Base-by-base conservation (phyloP, 1,139 yeast genomes). In the Yamadazyma dushanensis region DNA sequence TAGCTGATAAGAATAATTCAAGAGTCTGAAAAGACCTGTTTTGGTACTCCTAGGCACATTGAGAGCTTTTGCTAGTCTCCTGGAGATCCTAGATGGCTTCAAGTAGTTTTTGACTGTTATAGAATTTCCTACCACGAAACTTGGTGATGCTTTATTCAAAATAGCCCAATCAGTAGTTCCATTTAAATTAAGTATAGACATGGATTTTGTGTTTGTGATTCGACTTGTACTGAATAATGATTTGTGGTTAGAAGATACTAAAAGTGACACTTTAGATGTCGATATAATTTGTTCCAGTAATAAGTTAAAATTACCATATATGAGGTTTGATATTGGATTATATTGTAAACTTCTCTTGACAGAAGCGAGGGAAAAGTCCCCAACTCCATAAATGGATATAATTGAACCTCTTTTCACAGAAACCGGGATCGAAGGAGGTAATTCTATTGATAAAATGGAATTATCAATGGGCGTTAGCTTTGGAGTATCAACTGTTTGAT, bases 131-230 rank as follows among this genome's bases (percentile, higher is more conserved):
- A 74, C 56, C 44, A 68, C 77, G 1, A 69, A 73, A 34, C 76
- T 77, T 18, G 80, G 53, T 0, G 79, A 67, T 9, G 61, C 51
- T 3, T 63, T 58, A 29, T 72, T 62, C 31, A 80, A 59, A 3
- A 80, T 41, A 1, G 83, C 83, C 84, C 85, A 80, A 47, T 80
- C 87, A 17, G 57, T 57, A 1, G 73, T 58, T 1, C 87, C 87
- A 44, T 80, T 83, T 38, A 80, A 53, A 5, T 61, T 46, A 24
- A 80, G 43, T 28, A 61, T 62, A 3, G 50, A 43, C 4, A 48
- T 26, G 2, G 51, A 33, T 25, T 43, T 47, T 5, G 32, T 31
- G 34, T 54, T 51, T 8, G 52, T 47, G 2, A 49, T 24, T 18
- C 46, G 43, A 19, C 41, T 35, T 21, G 50, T 44, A 16, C 50